Percentiles rank a stretch among this genome's conserved stretches.
phyloP scores from a whole-genome alignment of 805 yeast species.

The Isabelozyma pseudorhagii region DNA sequence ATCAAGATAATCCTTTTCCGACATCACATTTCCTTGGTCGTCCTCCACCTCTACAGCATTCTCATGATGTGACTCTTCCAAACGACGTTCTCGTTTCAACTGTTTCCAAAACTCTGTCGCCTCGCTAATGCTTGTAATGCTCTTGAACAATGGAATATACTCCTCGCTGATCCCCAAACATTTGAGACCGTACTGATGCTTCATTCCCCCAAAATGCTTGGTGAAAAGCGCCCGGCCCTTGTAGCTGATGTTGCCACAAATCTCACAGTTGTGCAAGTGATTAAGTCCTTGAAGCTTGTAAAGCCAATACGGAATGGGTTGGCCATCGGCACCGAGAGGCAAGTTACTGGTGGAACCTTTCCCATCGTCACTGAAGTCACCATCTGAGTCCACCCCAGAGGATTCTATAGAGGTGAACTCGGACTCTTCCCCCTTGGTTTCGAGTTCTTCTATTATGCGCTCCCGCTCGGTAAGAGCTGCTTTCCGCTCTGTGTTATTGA shows the following conservation, averaged over 20 bases:
- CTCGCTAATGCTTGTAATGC: slow-evolving; percentile 64
- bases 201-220: slow-evolving; percentile 67
- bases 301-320: slow-evolving; percentile 91
- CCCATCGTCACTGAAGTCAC: slow-evolving; percentile 22
- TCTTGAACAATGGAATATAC: slow-evolving; percentile 47
- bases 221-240: slow-evolving; percentile 72
- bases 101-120: slow-evolving; percentile 58
- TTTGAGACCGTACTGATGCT: slow-evolving; percentile 71
- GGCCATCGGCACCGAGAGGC: slow-evolving; percentile 86
- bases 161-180: slow-evolving; percentile 68
- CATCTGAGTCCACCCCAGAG: slow-evolving; percentile 18
- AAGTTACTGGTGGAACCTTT: slow-evolving; percentile 48
- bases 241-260: slow-evolving; percentile 74
- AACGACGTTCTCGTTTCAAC: slow-evolving; percentile 34
- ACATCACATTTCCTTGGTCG: slow-evolving; percentile 89
- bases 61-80: slow-evolving; percentile 42
- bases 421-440: slow-evolving; percentile 37
- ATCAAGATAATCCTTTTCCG: slow-evolving; percentile 76
- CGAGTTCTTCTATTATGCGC: slow-evolving; percentile 47
- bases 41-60: slow-evolving; percentile 82
- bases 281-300: slow-evolving; percentile 86
- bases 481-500: slow-evolving; percentile 60
- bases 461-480: slow-evolving; percentile 71
- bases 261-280: slow-evolving; percentile 70
- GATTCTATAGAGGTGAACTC: slow-evolving; percentile 37